phyloP scores from a whole-genome alignment of 2,329 filamentous ascomycete species.

The Xylaria sp. region DNA sequence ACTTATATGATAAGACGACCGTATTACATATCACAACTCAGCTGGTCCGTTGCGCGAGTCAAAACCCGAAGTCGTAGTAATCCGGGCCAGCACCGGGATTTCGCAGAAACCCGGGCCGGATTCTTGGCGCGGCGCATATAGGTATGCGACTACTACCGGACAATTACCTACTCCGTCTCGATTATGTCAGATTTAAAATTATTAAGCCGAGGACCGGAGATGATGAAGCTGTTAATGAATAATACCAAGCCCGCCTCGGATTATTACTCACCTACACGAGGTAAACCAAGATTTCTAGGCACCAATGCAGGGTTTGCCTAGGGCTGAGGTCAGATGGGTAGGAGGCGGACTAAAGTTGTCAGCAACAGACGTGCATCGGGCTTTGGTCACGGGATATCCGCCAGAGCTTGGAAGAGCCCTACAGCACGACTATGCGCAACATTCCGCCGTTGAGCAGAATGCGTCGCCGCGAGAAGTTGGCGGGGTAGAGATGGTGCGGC shows the following conservation, averaged over 20 bases:
- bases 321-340: constrained; percentile 29
- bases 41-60: background rate
- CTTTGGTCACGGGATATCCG: constrained; percentile 28
- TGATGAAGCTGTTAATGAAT: constrained; percentile 1
- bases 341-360: background rate
- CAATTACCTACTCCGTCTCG: background rate
- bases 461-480: background rate
- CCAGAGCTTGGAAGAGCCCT: background rate
- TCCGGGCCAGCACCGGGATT: background rate
- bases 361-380: constrained; percentile 22
- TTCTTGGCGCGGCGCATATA: constrained; percentile 12
- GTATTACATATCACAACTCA: background rate
- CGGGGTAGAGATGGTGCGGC: constrained; percentile 1
- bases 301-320: constrained; percentile 11
- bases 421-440: background rate
- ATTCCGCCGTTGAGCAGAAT: background rate
- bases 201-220: background rate
- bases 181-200: constrained; percentile 9
- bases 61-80: background rate
- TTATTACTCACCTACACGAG: background rate
- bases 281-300: background rate
- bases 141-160: background rate
- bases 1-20: background rate
- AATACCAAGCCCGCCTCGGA: background rate
- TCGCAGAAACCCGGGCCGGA: constrained; percentile 3